phyloP scores from a whole-genome alignment of 352 stramenopile genomes.

The Pythium monospermum region DNA sequence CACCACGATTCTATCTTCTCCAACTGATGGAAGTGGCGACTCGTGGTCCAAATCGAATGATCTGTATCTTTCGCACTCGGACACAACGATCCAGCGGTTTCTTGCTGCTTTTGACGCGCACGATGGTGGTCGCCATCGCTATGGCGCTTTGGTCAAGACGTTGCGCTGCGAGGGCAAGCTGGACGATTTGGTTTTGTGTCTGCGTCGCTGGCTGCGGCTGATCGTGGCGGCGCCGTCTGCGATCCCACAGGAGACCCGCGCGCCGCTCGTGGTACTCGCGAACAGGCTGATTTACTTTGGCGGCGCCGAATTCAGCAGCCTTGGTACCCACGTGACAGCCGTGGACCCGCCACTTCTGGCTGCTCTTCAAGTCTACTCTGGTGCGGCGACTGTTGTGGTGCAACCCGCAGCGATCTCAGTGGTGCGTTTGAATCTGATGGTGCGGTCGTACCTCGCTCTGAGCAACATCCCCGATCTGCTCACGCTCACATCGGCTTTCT shows the following conservation, averaged over 20 bases:
- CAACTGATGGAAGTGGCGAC: not conserved
- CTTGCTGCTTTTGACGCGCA: conserved; percentile 3
- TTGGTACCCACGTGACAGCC: conserved; percentile 2
- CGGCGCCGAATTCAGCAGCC: not conserved
- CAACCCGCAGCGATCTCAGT: conserved; percentile 6
- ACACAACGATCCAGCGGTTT: conserved; percentile 8
- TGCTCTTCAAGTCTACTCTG: conserved; percentile 7
- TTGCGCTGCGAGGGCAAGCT: conserved; percentile 4
- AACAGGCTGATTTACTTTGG: conserved; percentile 12
- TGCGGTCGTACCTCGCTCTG: conserved; percentile 13
- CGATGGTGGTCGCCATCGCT: not conserved
- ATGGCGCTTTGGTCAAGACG: not conserved
- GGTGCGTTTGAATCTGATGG: conserved; percentile 18
- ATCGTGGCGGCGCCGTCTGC: not conserved
- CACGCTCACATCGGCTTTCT: conserved; percentile 5
- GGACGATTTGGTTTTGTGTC: conserved; percentile 13
- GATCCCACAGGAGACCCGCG: not conserved
- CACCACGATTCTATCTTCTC: not conserved
- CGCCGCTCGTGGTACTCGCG: conserved; percentile 5
- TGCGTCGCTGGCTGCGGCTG: conserved; percentile 17
- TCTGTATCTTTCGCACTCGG: conserved; percentile 5
- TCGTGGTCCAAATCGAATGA: not conserved
- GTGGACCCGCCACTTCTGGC: conserved; percentile 5
- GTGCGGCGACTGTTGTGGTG: not conserved
- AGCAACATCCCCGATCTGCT: conserved; percentile 11